Evolutionary conservation across 495 filamentous ascomycete species (phyloP).

Genomic region (Podospora anserina): DNA sequence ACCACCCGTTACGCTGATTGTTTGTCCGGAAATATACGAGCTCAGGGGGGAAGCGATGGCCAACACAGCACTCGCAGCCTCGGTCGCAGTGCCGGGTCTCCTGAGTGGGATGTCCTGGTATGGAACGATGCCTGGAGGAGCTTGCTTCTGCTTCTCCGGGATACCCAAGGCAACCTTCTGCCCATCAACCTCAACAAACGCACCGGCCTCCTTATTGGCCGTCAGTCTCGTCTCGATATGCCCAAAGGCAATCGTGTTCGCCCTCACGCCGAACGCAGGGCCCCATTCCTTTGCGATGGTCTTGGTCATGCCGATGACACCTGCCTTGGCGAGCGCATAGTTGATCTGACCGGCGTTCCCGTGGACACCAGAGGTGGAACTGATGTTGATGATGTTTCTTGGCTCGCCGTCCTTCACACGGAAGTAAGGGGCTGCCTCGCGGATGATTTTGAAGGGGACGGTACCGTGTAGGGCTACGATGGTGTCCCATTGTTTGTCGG

Average conservation of each 20-base stretch:
- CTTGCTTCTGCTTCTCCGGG: slow-evolving; percentile 46
- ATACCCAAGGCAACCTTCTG: slow-evolving; percentile 77
- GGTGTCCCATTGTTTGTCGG: slow-evolving; percentile 86
- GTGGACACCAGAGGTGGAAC: slow-evolving; percentile 71
- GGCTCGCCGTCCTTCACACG: slow-evolving; percentile 77
- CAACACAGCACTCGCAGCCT: slow-evolving; percentile 75
- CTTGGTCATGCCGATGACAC: slow-evolving; percentile 73
- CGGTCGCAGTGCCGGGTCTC: slow-evolving; percentile 69
- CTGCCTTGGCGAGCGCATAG: slow-evolving; percentile 80
- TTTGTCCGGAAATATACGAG: slow-evolving; percentile 80
- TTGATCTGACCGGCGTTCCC: slow-evolving; percentile 85
- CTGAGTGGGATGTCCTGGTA: slow-evolving; percentile 72
- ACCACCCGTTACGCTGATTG: slow-evolving; percentile 78
- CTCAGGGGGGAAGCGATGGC: slow-evolving; percentile 78
- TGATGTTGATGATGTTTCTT: slow-evolving; percentile 77
- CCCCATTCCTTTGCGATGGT: slow-evolving; percentile 94
- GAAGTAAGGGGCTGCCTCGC: slow-evolving; percentile 79
- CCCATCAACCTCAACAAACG: slow-evolving; percentile 72
- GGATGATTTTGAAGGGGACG: slow-evolving; percentile 76
- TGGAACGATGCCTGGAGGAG: slow-evolving; percentile 30
- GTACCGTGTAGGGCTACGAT: slow-evolving; percentile 78
- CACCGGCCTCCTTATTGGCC: slow-evolving; percentile 74
- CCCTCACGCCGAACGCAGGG: slow-evolving; percentile 73
- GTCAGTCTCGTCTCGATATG: slow-evolving; percentile 75
- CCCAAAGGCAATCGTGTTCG: slow-evolving; percentile 81